Base-by-base conservation (phyloP, 257 asterid genomes). In the Coffea canephora region DNA sequence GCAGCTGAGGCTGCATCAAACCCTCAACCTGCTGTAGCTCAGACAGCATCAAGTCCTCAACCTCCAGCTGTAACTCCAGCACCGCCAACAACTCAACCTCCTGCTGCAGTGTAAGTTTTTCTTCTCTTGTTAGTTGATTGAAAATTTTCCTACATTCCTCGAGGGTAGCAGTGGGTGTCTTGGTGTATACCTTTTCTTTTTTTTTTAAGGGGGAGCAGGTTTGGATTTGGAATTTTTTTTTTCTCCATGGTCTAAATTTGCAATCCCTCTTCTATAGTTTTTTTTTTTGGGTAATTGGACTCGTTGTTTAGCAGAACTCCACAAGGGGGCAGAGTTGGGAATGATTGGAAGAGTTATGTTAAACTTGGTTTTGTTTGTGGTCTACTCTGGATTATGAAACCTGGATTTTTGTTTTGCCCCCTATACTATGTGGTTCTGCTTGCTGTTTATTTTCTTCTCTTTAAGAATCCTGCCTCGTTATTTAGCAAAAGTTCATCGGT, bases 1-100 rank as follows among this genome's bases (percentile, higher is more conserved):
- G 74, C 83, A 78, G 59, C 92, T 52, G 61, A 80, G 55, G 59
- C 82, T 77, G 79, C 89, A 49, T 83, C 84, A 76, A 83, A 82
- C 76, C 84, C 89, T 61, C 74, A 75, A 75, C 59, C 81, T 68
- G 43, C 69, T 39, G 50, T 69, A 9, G 18, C 76, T 43, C 82
- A 62, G 19, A 49, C 75, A n/a, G 77, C 69, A 1, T 57, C 69
- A 4, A 16, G 62, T 8, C 31, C 75, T 25, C 15, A 48, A 18
- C 13, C 74, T 10, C 67, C 73, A 14, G 72, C 83, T 69, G 79
- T 73, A 8, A 41, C 84, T 5, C 80, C 80, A 0, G 73, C 78
- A 6, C 36, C 77, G 3, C 2, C 80, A 27, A n/a, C 77, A 15
- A 66, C 84, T 25, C 54, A 77, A 57, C 77, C 84, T 67, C 72